Percentiles rank a stretch among this genome's conserved stretches.
Evolutionary conservation across 2,329 filamentous ascomycete species (phyloP).

Genomic region (Cladosporium sp.): DNA sequence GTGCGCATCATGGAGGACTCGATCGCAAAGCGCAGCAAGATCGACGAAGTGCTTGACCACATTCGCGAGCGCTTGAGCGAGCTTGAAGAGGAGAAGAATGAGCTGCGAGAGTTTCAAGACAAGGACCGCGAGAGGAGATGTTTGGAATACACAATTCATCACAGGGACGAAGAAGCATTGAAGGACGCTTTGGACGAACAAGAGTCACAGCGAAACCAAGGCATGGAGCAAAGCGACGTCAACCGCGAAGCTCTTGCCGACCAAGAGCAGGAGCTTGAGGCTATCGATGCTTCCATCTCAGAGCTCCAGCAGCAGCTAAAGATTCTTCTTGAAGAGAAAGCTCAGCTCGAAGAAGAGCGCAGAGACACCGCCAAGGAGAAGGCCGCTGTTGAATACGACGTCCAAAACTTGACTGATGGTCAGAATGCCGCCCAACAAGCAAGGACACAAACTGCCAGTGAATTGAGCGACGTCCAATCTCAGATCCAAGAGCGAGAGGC

Average conservation of each 20-base stretch:
- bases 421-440: slow-evolving; percentile 72
- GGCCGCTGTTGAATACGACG: slow-evolving; percentile 80
- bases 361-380: slow-evolving; percentile 72
- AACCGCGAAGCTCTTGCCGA: slow-evolving; percentile 67
- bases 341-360: slow-evolving; percentile 84
- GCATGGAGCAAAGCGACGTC: slow-evolving; percentile 77
- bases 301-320: slow-evolving; percentile 78
- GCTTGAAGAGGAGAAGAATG: slow-evolving; percentile 95
- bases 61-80: slow-evolving; percentile 87
- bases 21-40: slow-evolving; percentile 88
- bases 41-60: slow-evolving; percentile 84
- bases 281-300: slow-evolving; percentile 73
- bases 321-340: slow-evolving; percentile 75
- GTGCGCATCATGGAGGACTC: slow-evolving; percentile 97
- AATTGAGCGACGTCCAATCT: slow-evolving; percentile 65
- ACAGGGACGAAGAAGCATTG: slow-evolving; percentile 78
- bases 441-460: slow-evolving; percentile 63
- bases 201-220: slow-evolving; percentile 73
- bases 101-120: slow-evolving; percentile 87
- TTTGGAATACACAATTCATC: slow-evolving; percentile 90
- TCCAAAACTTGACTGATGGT: slow-evolving; percentile 77
- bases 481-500: slow-evolving; percentile 72
- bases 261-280: slow-evolving; percentile 70
- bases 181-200: slow-evolving; percentile 73
- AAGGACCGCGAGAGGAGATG: slow-evolving; percentile 89